Evolutionary conservation across 1,139 yeast genomes (phyloP), one percentile per base, ranked within the genome.

Genomic region (Diutina mesorugosa): DNA sequence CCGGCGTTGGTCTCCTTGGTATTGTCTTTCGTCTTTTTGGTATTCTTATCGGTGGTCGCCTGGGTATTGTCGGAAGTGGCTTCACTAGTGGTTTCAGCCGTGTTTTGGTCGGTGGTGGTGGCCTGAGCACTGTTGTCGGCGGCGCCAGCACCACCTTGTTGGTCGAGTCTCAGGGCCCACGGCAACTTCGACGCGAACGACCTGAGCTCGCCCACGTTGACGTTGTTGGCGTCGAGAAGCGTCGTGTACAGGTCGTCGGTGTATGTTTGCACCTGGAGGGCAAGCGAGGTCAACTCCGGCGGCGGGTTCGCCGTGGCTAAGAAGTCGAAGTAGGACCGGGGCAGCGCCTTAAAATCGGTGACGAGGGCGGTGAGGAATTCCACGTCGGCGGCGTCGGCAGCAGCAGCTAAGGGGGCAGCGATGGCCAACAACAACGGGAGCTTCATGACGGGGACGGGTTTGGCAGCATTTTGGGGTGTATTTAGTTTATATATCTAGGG

Each of bases 181-280:
- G 80, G 79, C 60, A 76, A 71, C 47, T 67, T 66, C 48, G 75
- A 68, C 47, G 78, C 80, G 62, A 66, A 76, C 18, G 62, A 59
- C 61, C 65, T 68, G 59, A 76, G 68, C 12, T 66, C 59, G 7
- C 61, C 54, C 35, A 74, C 63, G 57, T 64, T 54, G 51, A 66
- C 30, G 45, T 58, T 54, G 28, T 61, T 56, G 55, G 69, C 61
- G 48, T 68, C 66, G 63, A 75, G 68, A 59, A 76, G 64, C 12
- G 79, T 73, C 35, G 80, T 76, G 64, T 76, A 73, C 21, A 72
- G 65, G 59, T 69, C 67, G 61, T 72, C 73, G 10, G 68, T 73
- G 61, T 75, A 75, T 52, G 79, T 75, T 38, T 63, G 66, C 12
- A 74, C 74, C 59, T 69, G 62, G 55, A 66, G 59, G 53, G 79